Evolutionary conservation across 1,284 basidiomycete species (phyloP), one percentile per base, ranked within the genome.

Genomic region (Meira miltonrushii): DNA sequence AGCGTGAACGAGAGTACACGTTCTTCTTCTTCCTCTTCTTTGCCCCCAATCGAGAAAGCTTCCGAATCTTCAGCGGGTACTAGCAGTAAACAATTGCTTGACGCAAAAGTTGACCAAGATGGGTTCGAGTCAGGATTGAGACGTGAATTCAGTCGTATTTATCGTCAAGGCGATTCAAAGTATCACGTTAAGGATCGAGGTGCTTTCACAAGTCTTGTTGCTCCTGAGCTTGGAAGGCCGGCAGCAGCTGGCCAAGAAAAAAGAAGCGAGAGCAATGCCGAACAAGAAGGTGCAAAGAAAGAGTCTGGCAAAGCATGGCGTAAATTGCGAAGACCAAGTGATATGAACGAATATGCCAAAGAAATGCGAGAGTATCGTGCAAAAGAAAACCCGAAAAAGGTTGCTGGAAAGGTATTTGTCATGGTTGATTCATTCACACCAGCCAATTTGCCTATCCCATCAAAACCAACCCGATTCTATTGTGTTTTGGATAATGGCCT

Each of bases 401-500:
- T 87, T 0, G 85, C 88, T 60, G 92, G 91, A 49, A 95, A 94
- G 71, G 88, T 96, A 25, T 98, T 97, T 74, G 90, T 98, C 57
- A 88, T 88, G 56, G 68, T 78, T 23, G 76, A 78, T 58, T 68
- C 72, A 6, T 77, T 77, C 56, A 73, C 62, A 6, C 73, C 75
- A 0, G 56, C 58, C n/a, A 56, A 60, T 23, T 64, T 77, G 25
- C 68, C 70, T 7, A 58, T 78, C 12, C 71, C 74, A 5, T 56
- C 59, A 19, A 52, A 89, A 64, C 81, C 84, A 0, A 92, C 92
- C 0, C 38, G 41, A n/a, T 83, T 96, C 68, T 87, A 87, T n/a
- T 90, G 90, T 75, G 92, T 90, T 0, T 82, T 98, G 60, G 94
- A 96, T 80, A 97, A 97, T 70, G 92, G 93, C 8, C 92, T 95